Conservation (phyloP, 2,329 filamentous ascomycete genomes). For the Scedosporium boydii region DNA sequence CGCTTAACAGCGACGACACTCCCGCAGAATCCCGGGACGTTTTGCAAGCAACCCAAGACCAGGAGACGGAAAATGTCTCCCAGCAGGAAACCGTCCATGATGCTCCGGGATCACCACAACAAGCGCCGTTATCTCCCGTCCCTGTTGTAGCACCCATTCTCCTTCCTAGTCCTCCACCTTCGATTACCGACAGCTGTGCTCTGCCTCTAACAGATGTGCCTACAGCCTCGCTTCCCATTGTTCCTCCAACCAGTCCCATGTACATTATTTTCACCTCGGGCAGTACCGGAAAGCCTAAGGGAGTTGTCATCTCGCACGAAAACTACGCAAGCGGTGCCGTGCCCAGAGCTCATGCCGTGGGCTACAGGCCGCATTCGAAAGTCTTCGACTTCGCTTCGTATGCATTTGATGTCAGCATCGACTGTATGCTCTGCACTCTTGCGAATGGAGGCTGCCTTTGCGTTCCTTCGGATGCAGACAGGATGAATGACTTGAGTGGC, state of each 20-base stretch:
- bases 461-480: conserved; percentile 43
- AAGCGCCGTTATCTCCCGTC: not conserved
- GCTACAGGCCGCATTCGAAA: conserved; percentile 29
- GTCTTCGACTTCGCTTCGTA: conserved; percentile 42
- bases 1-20: not conserved
- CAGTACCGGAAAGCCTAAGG: conserved; percentile 55
- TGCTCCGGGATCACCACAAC: not conserved
- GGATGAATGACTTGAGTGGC: conserved; percentile 39
- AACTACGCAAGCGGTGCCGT: conserved; percentile 36
- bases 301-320: conserved; percentile 42
- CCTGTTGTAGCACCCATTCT: not conserved
- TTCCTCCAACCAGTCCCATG: conserved; percentile 33
- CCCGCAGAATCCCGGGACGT: not conserved
- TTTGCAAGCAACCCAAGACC: not conserved
- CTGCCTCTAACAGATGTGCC: not conserved
- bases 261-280: conserved; percentile 58
- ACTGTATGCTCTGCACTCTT: conserved; percentile 46
- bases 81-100: not conserved
- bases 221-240: conserved; percentile 17
- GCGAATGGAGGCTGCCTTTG: conserved; percentile 39
- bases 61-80: too few species aligned
- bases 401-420: conserved; percentile 45
- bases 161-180: not conserved
- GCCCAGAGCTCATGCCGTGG: conserved; percentile 30
- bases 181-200: not conserved